Conservation (phyloP, 345 rosid species). For the Eucalyptus decipiens region DNA sequence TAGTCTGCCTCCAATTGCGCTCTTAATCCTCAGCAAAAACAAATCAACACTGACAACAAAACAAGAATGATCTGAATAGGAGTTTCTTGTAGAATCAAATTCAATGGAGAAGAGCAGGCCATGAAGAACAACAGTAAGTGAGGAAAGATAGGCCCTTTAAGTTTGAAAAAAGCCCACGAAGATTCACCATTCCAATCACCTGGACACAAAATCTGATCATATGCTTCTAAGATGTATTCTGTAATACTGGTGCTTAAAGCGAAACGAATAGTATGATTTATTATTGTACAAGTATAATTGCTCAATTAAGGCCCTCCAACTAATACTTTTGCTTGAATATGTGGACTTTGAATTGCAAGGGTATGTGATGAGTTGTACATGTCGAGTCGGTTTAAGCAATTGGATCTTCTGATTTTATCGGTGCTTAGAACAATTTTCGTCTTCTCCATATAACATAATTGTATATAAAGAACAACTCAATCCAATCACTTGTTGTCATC, state of each 20-base stretch:
- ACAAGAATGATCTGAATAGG: neutral
- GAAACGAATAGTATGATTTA: neutral
- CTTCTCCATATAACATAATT: neutral
- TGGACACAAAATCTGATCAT: neutral
- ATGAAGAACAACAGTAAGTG: neutral
- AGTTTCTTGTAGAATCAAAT: neutral
- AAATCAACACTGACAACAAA: neutral
- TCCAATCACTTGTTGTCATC: neutral
- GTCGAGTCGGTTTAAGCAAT: neutral
- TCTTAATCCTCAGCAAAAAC: neutral
- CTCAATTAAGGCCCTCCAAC: neutral
- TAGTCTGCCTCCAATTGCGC: neutral
- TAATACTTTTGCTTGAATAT: neutral
- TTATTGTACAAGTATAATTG: neutral
- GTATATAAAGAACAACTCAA: neutral
- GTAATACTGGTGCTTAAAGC: neutral
- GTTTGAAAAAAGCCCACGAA: neutral
- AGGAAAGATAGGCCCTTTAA: neutral
- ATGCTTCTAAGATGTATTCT: neutral
- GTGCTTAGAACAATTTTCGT: neutral
- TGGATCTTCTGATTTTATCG: neutral
- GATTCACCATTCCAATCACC: neutral
- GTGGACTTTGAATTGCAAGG: neutral
- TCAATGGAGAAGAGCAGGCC: neutral
- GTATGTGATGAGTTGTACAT: neutral